phyloP scores from a whole-genome alignment of 1,284 basidiomycete species.

The Somion occarium region DNA sequence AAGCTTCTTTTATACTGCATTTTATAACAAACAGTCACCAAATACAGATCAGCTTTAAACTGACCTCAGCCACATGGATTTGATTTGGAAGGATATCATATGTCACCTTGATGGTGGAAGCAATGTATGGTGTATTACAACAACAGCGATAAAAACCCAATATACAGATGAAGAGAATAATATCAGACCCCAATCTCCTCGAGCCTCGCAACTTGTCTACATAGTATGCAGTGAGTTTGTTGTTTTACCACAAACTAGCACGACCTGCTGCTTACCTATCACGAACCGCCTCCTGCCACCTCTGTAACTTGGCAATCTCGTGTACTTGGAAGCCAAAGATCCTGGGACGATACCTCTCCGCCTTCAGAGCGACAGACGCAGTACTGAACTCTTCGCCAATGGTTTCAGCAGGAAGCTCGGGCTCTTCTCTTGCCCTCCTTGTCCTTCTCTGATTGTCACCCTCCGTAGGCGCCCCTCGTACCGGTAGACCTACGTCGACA shows the following conservation, averaged over 20 bases:
- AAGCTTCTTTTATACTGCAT: too few species aligned
- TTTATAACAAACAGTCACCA: too few species aligned
- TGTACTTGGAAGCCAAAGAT: slow-evolving; percentile 95
- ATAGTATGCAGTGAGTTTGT: not conserved
- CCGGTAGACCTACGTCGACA: slow-evolving; percentile 37
- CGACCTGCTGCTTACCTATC: slow-evolving; percentile 55
- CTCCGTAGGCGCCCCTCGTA: slow-evolving; percentile 17
- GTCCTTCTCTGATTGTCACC: slow-evolving; percentile 22
- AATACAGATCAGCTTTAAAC: too few species aligned
- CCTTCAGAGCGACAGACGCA: slow-evolving; percentile 77
- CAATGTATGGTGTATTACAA: too few species aligned
- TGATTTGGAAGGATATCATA: too few species aligned
- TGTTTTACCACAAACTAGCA: not conserved
- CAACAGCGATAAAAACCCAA: too few species aligned
- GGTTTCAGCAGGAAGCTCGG: slow-evolving; percentile 43
- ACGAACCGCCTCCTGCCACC: slow-evolving; percentile 89
- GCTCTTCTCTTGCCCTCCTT: slow-evolving; percentile 46
- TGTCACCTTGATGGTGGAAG: too few species aligned
- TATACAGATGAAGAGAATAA: too few species aligned
- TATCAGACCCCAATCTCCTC: slow-evolving; percentile 29
- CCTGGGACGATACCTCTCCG: slow-evolving; percentile 83
- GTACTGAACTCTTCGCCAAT: slow-evolving; percentile 67
- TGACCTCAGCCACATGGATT: too few species aligned
- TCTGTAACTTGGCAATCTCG: slow-evolving; percentile 86
- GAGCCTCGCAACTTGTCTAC: slow-evolving; percentile 43